phyloP scores from a whole-genome alignment of 2,329 filamentous ascomycete genomes.

The Colletotrichum sansevieriae region DNA sequence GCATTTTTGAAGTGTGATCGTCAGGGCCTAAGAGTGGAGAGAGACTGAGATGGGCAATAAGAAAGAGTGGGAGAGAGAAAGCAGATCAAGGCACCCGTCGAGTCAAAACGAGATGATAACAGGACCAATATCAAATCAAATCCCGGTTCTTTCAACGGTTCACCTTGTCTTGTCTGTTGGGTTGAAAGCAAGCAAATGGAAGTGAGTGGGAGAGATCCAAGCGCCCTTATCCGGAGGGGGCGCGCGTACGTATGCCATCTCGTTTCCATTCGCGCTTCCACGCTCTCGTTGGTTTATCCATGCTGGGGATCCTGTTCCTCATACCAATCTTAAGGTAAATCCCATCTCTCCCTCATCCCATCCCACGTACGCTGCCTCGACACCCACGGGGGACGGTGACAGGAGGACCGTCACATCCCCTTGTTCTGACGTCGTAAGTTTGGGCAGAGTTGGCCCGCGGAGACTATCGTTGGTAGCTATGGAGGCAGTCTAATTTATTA shows the following conservation, averaged over 20 bases:
- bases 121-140: slow-evolving; percentile 1
- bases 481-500: too few relatives aligned
- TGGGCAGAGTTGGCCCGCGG: too few relatives aligned
- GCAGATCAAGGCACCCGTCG: background rate
- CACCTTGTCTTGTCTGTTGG: background rate
- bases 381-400: background rate
- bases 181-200: too few relatives aligned
- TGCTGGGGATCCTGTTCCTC: slow-evolving; percentile 16
- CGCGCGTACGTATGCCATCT: slow-evolving; percentile 22
- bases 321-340: background rate
- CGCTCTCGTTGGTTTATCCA: slow-evolving; percentile 3
- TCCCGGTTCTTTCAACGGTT: background rate
- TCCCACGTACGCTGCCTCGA: background rate
- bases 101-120: background rate
- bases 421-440: slow-evolving; percentile 1
- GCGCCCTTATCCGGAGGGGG: background rate
- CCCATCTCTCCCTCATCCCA: slow-evolving; percentile 3
- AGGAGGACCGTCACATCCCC: background rate
- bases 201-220: background rate
- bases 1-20: slow-evolving; percentile 4
- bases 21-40: slow-evolving; percentile 6
- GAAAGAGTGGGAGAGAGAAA: background rate
- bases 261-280: background rate
- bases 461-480: too few relatives aligned
- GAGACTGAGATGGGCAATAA: background rate